A percentile compares a stretch with the other conserved stretches of the same genome.
These are phyloP conservation scores for Niveomyces coronatus DNA, from an alignment of 2,329 filamentous ascomycete species.

Conservation along the genomic window DNA sequence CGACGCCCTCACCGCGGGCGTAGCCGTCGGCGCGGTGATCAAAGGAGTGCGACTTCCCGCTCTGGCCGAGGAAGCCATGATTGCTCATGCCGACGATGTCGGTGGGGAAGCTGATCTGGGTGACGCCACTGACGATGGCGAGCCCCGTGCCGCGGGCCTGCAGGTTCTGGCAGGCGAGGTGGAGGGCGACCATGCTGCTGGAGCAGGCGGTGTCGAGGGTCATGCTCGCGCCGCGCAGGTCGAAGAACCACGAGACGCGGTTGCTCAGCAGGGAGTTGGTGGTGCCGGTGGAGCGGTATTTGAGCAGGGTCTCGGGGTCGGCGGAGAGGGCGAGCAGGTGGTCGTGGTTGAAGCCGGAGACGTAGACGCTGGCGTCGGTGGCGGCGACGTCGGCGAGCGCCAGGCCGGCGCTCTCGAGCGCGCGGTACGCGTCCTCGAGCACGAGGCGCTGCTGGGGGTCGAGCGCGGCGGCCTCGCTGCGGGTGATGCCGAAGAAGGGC, in stretches of 20 bases:
- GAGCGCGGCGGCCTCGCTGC: neutral
- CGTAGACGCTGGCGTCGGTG: too few species aligned
- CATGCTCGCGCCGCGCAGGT: slow-evolving; percentile 25
- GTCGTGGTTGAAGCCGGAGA: slow-evolving; percentile 19
- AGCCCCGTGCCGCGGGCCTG: slow-evolving; percentile 18
- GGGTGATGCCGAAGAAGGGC: neutral
- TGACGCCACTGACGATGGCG: slow-evolving; percentile 15
- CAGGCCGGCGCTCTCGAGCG: slow-evolving; percentile 7
- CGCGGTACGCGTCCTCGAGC: slow-evolving; percentile 1
- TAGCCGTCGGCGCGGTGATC: neutral
- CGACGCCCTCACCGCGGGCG: neutral
- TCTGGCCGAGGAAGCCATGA: neutral
- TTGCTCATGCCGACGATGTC: neutral
- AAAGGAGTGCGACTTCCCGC: neutral
- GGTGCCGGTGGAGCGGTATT: slow-evolving; percentile 23
- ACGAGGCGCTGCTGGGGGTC: neutral
- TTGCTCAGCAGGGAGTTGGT: slow-evolving; percentile 21
- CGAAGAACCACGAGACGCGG: slow-evolving; percentile 24
- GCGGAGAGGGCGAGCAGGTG: slow-evolving; percentile 15
- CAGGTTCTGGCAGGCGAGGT: slow-evolving; percentile 23
- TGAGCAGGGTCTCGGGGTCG: slow-evolving; percentile 22
- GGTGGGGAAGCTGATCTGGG: slow-evolving; percentile 5
- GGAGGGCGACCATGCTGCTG: slow-evolving; percentile 22
- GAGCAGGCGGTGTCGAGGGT: slow-evolving; percentile 31
- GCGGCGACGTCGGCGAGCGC: slow-evolving; percentile 17